These are phyloP conservation scores for Chamaecyparis obtusa DNA, from an alignment of 75 land plant genomes.

Conservation along the genomic window DNA sequence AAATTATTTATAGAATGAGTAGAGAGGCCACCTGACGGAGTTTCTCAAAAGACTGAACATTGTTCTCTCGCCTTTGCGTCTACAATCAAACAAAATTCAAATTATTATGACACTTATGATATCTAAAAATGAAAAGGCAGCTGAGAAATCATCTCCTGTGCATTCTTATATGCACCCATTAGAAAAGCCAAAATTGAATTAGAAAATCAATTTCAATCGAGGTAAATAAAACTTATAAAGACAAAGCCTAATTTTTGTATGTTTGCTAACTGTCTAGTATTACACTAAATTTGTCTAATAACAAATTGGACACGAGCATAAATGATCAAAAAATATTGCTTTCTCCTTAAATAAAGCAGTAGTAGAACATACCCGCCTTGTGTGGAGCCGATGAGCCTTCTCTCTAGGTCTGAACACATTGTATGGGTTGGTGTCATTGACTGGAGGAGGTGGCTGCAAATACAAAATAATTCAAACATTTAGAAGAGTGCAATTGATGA, in stretches of 20 bases:
- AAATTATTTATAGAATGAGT: not conserved
- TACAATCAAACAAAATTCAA: constrained; percentile 18
- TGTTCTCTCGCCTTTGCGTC: constrained; percentile 99
- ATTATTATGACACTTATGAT: not conserved
- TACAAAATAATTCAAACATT: not conserved
- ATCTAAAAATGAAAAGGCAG: not conserved
- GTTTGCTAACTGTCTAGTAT: not conserved
- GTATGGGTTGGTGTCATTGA: constrained; percentile 98
- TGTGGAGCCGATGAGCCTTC: constrained; percentile 91
- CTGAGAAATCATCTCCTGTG: not conserved
- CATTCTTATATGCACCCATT: not conserved
- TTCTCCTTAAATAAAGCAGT: constrained; percentile 8
- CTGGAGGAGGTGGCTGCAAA: constrained; percentile 98
- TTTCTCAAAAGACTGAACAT: constrained; percentile 96
- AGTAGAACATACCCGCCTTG: constrained; percentile 78
- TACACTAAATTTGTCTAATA: not conserved
- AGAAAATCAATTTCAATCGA: not conserved
- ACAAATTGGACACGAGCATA: not conserved
- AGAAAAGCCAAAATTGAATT: not conserved
- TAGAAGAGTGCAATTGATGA: not conserved
- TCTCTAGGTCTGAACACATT: constrained; percentile 99
- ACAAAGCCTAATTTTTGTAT: not conserved
- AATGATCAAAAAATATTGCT: not conserved
- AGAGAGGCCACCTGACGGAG: constrained; percentile 76
- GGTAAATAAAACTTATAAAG: not conserved